Conservation (phyloP, 768 basidiomycete genomes). For the Tremella fuciformis region DNA sequence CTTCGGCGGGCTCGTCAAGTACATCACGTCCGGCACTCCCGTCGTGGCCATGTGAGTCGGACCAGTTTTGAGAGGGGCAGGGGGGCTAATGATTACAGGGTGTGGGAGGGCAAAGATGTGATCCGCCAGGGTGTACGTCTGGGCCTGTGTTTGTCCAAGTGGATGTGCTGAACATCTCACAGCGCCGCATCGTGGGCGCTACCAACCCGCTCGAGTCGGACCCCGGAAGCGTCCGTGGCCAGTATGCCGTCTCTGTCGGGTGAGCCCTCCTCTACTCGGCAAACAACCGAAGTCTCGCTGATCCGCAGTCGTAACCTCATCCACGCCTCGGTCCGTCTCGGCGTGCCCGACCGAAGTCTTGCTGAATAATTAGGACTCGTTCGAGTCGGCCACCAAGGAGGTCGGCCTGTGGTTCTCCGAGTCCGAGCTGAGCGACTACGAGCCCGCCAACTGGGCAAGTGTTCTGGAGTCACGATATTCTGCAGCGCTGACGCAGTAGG, state of each 20-base stretch:
- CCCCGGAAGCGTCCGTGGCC: conserved; percentile 43
- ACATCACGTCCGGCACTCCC: conserved; percentile 48
- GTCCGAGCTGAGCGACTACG: conserved; percentile 42
- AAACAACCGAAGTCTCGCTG: neutral
- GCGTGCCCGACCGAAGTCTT: neutral
- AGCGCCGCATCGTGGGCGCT: conserved; percentile 47
- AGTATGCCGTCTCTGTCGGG: conserved; percentile 48
- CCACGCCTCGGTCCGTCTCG: conserved; percentile 37
- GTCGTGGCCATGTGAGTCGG: conserved; percentile 46
- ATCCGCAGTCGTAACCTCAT: conserved; percentile 41
- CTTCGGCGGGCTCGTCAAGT: conserved; percentile 45
- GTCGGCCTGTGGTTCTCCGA: conserved; percentile 47
- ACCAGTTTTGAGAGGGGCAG: neutral
- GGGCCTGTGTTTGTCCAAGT: neutral
- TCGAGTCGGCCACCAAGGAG: conserved; percentile 48
- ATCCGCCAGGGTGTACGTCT: conserved; percentile 45
- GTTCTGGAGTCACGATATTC: neutral
- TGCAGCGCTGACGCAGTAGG: conserved; percentile 15
- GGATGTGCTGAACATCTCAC: neutral
- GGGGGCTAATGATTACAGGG: conserved; percentile 23
- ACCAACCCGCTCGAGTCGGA: conserved; percentile 47
- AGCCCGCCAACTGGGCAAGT: conserved; percentile 44
- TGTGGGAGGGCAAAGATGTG: conserved; percentile 49
- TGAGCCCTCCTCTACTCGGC: conserved; percentile 9
- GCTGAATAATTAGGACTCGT: conserved; percentile 38